Conservation (phyloP, 495 filamentous ascomycete genomes). For the Xylaria sp. region DNA sequence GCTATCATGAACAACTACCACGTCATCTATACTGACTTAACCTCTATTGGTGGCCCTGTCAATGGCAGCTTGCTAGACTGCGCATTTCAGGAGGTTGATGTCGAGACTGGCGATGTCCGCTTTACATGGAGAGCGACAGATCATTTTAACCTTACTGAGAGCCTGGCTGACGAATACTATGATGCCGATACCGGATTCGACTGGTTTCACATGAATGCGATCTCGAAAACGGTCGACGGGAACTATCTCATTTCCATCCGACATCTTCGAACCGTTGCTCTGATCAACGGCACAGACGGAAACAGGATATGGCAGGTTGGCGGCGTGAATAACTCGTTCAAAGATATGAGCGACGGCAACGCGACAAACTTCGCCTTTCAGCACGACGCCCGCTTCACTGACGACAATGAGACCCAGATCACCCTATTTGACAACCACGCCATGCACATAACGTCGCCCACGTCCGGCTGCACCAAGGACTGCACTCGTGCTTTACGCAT, state of each 20-base stretch:
- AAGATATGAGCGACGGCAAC: constrained; percentile 49
- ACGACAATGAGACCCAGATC: constrained; percentile 52
- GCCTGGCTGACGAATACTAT: constrained; percentile 41
- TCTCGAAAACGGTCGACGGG: constrained; percentile 61
- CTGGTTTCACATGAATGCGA: constrained; percentile 68
- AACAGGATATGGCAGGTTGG: constrained; percentile 62
- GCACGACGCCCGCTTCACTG: constrained; percentile 61
- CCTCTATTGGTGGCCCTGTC: constrained; percentile 30
- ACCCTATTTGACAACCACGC: constrained; percentile 65
- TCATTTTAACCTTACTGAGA: constrained; percentile 57
- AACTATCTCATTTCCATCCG: constrained; percentile 65
- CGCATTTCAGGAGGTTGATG: constrained; percentile 53
- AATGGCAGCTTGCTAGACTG: constrained; percentile 33
- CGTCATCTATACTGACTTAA: constrained; percentile 27
- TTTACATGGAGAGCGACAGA: constrained; percentile 63
- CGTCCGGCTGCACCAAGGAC: constrained; percentile 38
- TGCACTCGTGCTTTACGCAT: constrained; percentile 57
- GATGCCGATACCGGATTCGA: constrained; percentile 54
- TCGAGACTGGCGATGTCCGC: constrained; percentile 55
- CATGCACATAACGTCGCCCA: constrained; percentile 58
- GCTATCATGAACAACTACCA: constrained; percentile 34
- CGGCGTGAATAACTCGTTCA: constrained; percentile 57
- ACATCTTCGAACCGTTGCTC: constrained; percentile 60
- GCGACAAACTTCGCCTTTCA: constrained; percentile 61
- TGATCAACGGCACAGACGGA: constrained; percentile 62